Evolutionary conservation across 768 basidiomycete genomes (phyloP), one percentile per base, ranked within the genome.

Genomic region (Pleurotus citrinopileatus): DNA sequence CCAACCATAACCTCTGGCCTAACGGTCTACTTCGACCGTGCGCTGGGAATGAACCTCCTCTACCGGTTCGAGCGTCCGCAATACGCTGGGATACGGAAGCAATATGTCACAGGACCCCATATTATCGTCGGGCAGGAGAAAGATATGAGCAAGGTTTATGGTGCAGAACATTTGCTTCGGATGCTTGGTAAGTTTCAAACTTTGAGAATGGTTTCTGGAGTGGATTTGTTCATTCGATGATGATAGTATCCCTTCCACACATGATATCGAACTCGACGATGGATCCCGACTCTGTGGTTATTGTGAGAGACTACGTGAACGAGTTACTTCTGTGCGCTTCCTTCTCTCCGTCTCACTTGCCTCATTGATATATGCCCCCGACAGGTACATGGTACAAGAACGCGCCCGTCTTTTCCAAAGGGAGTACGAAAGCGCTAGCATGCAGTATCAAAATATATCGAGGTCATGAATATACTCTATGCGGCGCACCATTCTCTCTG

Each of bases 1-100:
- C 84, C 87, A 15, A 95, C 94, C 3, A 85, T 97, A 53, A 74
- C 92, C 38, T 83, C 89, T 1, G 96, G 96, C 1, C 76, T 98
- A 9, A 82, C 85, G 46, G 79, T 89, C 42, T 98, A 99, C 73
- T 99, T 99, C 65, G 93, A 99, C 68, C 89, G 91, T 27, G 87
- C 93, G 0, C 79, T 92, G 1, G 90, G 96, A 3, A 83, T 88
- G 54, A 94, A 91, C 68, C 79, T 99, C 23, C 78, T 98, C 3
- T 99, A 98, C 65, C 87, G 94, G 17, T 94, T 96, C 60, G 96
- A 99, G 68, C 82, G 96, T n/a, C 83, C 84, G 4, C 95, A 98
- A 67, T 98, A 96, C 58, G 86, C 87, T 4, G 84, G 87, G 44
- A 79, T 91, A 20, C 81, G 89, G 40, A 84, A 86, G 62, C 59